Base-by-base conservation (phyloP, 1,284 basidiomycete genomes). In the Paramarasmius palmivorus region DNA sequence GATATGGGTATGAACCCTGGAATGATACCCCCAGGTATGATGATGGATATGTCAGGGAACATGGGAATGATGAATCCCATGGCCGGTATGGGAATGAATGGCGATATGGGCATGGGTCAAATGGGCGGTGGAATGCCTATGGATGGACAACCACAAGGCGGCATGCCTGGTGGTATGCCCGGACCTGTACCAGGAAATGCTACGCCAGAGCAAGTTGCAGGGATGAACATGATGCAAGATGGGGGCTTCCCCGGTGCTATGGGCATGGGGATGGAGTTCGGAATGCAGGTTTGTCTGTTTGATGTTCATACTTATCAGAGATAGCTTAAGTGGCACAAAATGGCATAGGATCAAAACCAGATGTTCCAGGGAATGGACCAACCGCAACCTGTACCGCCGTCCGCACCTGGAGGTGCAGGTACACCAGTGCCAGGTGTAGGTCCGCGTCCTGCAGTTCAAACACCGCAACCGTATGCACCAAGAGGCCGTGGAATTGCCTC, bases 1-100 rank as follows among this genome's bases (percentile, higher is more conserved):
- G 44, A 46, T 46, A 46, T 46, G 44, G 46, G 71, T 14, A 49
- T 73, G 7, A 80, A 74, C 49, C 71, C 74, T n/a, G 78, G 73
- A 17, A 87, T 90, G 84, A 85, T 90, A 79, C 73, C 69, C 19
- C 74, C 78, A 25, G 77, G 75, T 40, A 77, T 81, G 58, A 74
- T 63, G 71, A 79, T 81, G 71, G 78, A 77, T 67, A 78, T 78
- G 69, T 69, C 66, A 36, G 71, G 72, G 19, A 50, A 68, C 65
- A 73, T 78, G 65, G 76, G 75, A 56, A 74, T 75, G 23, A 82
- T 82, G 79, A 74, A 73, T 50, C 68, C 66, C 44, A 75, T 73
- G 65, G 76, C 29, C 29, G 29, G 71, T 12, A 77, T 77, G 73
- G 72, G 69, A 38, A 74, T 77, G 72, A 73, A 77, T 61, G 74